Conservation (phyloP, 2,329 filamentous ascomycete species). For the Pleomassaria siparia region DNA sequence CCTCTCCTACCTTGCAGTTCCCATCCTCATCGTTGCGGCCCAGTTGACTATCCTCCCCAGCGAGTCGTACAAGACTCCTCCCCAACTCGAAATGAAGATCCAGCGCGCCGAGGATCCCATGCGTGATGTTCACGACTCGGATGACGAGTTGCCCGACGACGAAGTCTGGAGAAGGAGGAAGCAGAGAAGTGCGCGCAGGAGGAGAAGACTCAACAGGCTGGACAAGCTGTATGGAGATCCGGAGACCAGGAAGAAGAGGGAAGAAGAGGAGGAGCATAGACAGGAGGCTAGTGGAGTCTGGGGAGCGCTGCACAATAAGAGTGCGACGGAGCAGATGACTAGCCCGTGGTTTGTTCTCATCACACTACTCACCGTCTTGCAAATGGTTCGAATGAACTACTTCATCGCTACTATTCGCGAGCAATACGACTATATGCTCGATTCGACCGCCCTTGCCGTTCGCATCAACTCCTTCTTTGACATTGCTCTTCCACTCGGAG, state of each 20-base stretch:
- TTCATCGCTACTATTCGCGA: conserved; percentile 84
- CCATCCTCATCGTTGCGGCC: conserved; percentile 63
- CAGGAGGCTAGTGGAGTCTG: conserved; percentile 74
- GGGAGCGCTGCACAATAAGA: conserved; percentile 76
- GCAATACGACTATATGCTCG: conserved; percentile 76
- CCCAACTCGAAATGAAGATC: conserved; percentile 40
- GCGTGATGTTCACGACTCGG: conserved; percentile 55
- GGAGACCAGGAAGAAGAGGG: conserved; percentile 62
- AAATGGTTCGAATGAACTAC: conserved; percentile 73
- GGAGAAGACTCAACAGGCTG: conserved; percentile 66
- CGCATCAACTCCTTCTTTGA: conserved; percentile 82
- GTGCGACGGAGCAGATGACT: conserved; percentile 70
- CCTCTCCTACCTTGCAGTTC: conserved; percentile 69
- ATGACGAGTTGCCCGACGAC: conserved; percentile 55
- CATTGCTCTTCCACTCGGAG: conserved; percentile 76
- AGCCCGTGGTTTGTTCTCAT: conserved; percentile 85
- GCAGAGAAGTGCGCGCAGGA: conserved; percentile 46
- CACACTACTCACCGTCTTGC: conserved; percentile 70
- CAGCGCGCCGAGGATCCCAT: conserved; percentile 31
- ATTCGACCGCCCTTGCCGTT: conserved; percentile 60
- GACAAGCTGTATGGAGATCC: conserved; percentile 69
- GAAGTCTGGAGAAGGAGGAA: conserved; percentile 48
- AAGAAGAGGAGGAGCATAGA: conserved; percentile 64
- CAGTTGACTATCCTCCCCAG: conserved; percentile 73
- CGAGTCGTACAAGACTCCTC: conserved; percentile 73